Base-by-base conservation (phyloP, 2,329 filamentous ascomycete species). In the Xylaria sp. region DNA sequence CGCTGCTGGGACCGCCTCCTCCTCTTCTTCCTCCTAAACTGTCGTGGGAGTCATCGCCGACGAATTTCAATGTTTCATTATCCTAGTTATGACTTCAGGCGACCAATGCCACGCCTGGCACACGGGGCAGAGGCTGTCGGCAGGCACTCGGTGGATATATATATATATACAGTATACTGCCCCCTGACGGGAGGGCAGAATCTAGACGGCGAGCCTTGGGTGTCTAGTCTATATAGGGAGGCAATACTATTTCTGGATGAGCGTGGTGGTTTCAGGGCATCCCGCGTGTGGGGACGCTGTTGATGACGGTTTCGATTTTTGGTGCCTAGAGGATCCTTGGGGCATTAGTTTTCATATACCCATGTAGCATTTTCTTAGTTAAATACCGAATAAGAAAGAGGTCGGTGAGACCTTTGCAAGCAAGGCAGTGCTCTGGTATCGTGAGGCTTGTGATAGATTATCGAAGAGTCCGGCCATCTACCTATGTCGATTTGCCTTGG, bases 331-430 rank as follows among this genome's bases (percentile, higher is more conserved):
- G 32, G 53, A 47, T 57, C 42, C 24, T 45, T 42, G 30, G 34
- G 34, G 42, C 32, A 50, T 21, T 36, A 30, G 27, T 65, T 68
- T 68, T 65, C 61, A 65, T 68, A 68, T 68, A 68, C 66, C 66
- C 66, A 64, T 42, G 32, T 68, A 61, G 57, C 50, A 65, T 61
- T 61, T 32, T 54, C 4, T 36, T 61, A 32, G 24, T 3, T 54
- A 30, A 30, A 42, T 61, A 9, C 9, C 45, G 11, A 60, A 30
- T 19, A 17, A 51, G 30, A 64, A 17, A 51, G 30, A 64, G 48
- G 61, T 47, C 4, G 32, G 24, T 51, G 19, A 21, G 47, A 30
- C 50, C 61, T 50, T 34, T 14, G 19, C 56, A 45, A 51, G 11
- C 56, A 27, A 60, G 39, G 30, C 17, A 30, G 9, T 19, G 3